Percentiles rank a stretch among this genome's conserved stretches.
These are phyloP conservation scores for Vitis cinerea DNA, from an alignment of 164 flowering plant species.

Conservation along the genomic window DNA sequence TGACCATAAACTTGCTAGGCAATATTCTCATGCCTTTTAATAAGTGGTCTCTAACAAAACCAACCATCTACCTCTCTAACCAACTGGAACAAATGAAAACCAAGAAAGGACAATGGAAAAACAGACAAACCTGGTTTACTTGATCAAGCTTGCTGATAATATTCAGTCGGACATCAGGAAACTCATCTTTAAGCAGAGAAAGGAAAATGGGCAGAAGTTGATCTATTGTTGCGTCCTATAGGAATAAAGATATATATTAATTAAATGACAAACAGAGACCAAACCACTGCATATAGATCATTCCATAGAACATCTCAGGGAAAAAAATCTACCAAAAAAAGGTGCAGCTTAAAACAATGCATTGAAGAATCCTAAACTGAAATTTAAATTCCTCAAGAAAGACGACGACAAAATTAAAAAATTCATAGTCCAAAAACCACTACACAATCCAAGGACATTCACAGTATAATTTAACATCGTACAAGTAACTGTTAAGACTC, in stretches of 20 bases:
- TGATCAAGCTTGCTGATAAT: slow-evolving; percentile 99
- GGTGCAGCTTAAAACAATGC: too few relatives aligned
- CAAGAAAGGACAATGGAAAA: not conserved
- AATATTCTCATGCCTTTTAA: too few relatives aligned
- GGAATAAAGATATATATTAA: too few relatives aligned
- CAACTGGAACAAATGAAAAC: too few relatives aligned
- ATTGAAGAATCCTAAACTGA: not conserved
- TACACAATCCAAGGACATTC: not conserved
- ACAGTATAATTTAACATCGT: too few relatives aligned
- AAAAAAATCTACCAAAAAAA: too few relatives aligned
- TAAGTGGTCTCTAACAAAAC: too few relatives aligned
- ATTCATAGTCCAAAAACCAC: not conserved
- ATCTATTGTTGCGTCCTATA: slow-evolving; percentile 92
- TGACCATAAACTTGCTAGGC: not conserved
- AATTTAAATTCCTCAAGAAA: not conserved
- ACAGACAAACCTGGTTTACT: slow-evolving; percentile 80
- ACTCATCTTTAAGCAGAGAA: slow-evolving; percentile 92
- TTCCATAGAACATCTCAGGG: too few relatives aligned
- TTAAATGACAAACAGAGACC: slow-evolving; percentile 20
- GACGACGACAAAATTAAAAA: not conserved
- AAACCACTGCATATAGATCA: not conserved
- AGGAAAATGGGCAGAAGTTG: slow-evolving; percentile 97
- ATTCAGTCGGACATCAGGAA: slow-evolving; percentile 97
- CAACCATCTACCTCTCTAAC: too few relatives aligned
- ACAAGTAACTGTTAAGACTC: too few relatives aligned